Conservation (phyloP, 1,139 yeast genomes). For the Lodderomyces jiufengensis region DNA sequence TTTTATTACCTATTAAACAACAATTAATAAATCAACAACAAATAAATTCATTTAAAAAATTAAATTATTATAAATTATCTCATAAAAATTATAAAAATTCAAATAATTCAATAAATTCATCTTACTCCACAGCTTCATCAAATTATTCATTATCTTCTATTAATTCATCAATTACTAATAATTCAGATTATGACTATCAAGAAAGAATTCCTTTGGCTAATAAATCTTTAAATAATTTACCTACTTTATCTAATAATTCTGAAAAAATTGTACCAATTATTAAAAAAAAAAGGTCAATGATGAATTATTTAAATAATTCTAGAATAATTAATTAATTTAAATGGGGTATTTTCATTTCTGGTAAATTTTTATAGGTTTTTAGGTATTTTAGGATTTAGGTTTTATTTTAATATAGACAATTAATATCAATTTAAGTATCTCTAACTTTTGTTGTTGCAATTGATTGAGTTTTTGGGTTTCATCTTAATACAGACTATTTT, state of each 20-base stretch:
- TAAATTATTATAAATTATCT: conserved; percentile 39
- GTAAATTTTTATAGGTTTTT: conserved; percentile 2
- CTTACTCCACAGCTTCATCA: conserved; percentile 5
- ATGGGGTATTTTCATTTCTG: conserved; percentile 4
- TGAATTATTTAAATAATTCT: conserved; percentile 3
- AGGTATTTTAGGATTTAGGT: too few species aligned
- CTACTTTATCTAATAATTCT: background rate
- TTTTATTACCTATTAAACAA: conserved; percentile 66
- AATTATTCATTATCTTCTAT: conserved; percentile 10
- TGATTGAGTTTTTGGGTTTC: too few species aligned
- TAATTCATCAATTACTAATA: background rate
- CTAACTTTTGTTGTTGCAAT: too few species aligned
- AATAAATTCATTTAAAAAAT: conserved; percentile 31
- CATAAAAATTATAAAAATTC: conserved; percentile 3
- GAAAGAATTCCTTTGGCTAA: conserved; percentile 21
- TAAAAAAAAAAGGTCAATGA: conserved; percentile 11
- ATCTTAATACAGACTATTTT: too few species aligned
- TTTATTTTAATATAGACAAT: too few species aligned
- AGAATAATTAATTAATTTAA: too few species aligned
- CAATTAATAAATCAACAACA: conserved; percentile 26
- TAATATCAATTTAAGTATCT: too few species aligned
- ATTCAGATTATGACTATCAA: background rate
- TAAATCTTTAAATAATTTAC: conserved; percentile 15
- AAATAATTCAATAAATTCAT: conserved; percentile 1
- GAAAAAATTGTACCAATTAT: conserved; percentile 2